phyloP scores from a whole-genome alignment of 768 basidiomycete genomes.

The Mrakia frigida region DNA sequence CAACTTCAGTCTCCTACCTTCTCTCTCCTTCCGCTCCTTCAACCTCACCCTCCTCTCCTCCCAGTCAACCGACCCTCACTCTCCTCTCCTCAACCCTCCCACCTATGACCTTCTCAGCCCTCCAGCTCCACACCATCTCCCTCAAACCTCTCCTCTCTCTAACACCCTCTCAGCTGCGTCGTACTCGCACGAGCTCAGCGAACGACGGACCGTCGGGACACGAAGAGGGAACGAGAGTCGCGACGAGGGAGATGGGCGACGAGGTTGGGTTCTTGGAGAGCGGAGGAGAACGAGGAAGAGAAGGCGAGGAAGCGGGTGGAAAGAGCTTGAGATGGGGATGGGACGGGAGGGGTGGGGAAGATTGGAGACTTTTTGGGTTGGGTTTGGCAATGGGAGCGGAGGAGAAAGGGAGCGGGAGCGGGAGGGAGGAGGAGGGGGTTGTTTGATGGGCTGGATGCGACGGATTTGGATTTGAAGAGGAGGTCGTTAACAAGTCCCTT shows the following conservation, averaged over 20 bases:
- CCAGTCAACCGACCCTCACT: neutral
- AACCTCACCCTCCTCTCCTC: neutral
- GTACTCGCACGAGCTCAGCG: neutral
- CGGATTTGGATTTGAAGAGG: no score
- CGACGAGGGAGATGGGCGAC: constrained; percentile 1
- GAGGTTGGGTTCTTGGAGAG: neutral
- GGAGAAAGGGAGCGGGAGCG: no score
- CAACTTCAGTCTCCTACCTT: constrained; percentile 10
- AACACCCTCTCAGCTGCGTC: neutral
- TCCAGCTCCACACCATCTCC: neutral
- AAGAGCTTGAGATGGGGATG: constrained; percentile 8
- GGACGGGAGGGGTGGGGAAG: constrained; percentile 9
- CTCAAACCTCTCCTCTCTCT: neutral
- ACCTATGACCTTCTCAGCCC: neutral
- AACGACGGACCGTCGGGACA: neutral
- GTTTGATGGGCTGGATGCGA: no score
- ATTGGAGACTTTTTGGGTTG: constrained; percentile 6
- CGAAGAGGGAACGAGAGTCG: neutral
- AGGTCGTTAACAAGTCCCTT: no score
- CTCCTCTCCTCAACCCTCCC: neutral
- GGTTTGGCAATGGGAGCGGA: neutral
- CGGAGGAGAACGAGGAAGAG: neutral
- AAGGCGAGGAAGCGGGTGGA: neutral
- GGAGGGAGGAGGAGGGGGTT: neutral
- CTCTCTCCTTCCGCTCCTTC: neutral